Conservation (phyloP, 1,284 basidiomycete species). For the Cystobasidium slooffiae region DNA sequence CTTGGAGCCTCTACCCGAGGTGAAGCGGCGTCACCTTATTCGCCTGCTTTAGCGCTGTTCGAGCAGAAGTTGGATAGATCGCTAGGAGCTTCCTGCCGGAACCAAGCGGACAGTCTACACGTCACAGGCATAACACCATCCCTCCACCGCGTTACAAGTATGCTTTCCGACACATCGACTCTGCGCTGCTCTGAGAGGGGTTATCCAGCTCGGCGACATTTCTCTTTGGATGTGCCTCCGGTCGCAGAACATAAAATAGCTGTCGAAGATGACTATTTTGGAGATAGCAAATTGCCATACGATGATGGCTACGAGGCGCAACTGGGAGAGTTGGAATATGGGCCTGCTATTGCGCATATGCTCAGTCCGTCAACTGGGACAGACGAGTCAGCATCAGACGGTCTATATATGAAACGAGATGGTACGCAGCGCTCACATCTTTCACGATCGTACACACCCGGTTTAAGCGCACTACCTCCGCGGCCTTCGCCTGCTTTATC, state of each 20-base stretch:
- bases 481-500: not conserved
- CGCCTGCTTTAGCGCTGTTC: not conserved
- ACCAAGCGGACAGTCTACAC: not conserved
- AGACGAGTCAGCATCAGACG: not conserved
- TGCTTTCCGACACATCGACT: not conserved
- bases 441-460: constrained; percentile 4
- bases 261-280: not conserved
- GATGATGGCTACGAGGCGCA: not conserved
- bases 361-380: not conserved
- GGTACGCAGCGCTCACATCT: not conserved
- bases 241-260: not conserved
- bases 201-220: not conserved
- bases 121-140: not conserved
- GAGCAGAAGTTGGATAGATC: not conserved
- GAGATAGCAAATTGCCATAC: not conserved
- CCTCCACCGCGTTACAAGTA: not conserved
- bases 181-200: not conserved
- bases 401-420: not conserved
- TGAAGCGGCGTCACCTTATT: constrained; percentile 8
- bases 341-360: not conserved
- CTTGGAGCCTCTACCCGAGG: not conserved
- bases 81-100: not conserved
- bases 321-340: not conserved
- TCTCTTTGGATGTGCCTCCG: not conserved
- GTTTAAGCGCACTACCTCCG: not conserved